phyloP scores from a whole-genome alignment of 2,329 filamentous ascomycete species.

The Pseudogymnoascus sp. region DNA sequence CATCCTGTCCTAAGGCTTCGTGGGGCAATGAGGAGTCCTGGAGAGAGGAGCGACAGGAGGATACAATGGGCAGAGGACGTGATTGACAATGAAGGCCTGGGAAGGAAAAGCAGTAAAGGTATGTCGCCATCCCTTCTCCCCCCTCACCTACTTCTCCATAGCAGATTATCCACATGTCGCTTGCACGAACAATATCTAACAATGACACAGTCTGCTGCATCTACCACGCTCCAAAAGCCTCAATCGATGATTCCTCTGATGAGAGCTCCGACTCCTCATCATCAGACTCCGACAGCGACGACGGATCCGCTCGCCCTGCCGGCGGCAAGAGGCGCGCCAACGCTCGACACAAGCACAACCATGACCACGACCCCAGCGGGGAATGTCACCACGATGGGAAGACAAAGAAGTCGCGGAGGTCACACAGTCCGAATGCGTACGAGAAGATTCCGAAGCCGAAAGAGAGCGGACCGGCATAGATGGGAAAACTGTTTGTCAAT shows the following conservation, averaged over 20 bases:
- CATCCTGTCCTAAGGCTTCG: conserved; percentile 24
- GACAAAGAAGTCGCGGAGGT: conserved; percentile 34
- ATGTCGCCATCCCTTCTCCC: conserved; percentile 18
- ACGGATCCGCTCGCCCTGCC: conserved; percentile 38
- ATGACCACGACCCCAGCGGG: conserved; percentile 32
- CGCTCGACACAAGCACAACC: conserved; percentile 34
- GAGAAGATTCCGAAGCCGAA: conserved; percentile 63
- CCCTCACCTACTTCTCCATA: background rate
- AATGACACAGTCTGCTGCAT: conserved; percentile 81
- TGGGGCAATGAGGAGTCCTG: conserved; percentile 18
- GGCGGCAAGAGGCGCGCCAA: conserved; percentile 13
- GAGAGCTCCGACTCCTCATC: conserved; percentile 46
- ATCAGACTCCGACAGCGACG: conserved; percentile 45
- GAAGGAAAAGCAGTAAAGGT: conserved; percentile 93
- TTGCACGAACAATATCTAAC: background rate
- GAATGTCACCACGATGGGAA: conserved; percentile 31
- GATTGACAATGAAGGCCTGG: conserved; percentile 90
- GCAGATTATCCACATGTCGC: background rate
- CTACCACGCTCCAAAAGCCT: conserved; percentile 76
- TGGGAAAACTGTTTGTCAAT: background rate
- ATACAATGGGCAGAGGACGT: conserved; percentile 93
- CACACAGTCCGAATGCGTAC: conserved; percentile 72
- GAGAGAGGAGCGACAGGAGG: conserved; percentile 41
- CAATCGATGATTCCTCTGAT: conserved; percentile 74
- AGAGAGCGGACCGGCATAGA: background rate